A percentile compares a stretch with the other conserved stretches of the same genome.
phyloP scores from a whole-genome alignment of 352 stramenopile genomes.

The Phytophthora tentaculata region DNA sequence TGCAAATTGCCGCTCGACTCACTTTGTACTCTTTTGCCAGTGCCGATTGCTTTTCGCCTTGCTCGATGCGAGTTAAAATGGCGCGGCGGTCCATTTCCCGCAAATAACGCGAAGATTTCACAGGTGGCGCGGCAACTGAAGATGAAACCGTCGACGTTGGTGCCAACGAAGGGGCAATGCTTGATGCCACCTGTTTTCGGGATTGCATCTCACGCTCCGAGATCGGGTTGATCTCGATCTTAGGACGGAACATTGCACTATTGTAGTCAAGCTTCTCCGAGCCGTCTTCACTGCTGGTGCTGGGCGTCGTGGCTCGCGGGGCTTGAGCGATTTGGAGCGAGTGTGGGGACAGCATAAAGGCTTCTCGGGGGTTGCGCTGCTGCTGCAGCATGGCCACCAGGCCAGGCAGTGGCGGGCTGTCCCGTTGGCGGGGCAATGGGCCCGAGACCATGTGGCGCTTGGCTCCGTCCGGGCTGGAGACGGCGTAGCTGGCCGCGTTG shows the following conservation, averaged over 20 bases:
- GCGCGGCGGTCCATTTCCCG: slow-evolving; percentile 65
- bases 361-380: slow-evolving; percentile 14
- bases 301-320: slow-evolving; percentile 8
- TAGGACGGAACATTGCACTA: background rate
- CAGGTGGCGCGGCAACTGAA: background rate
- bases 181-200: slow-evolving; percentile 4
- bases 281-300: slow-evolving; percentile 21
- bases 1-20: slow-evolving; percentile 67
- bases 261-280: background rate
- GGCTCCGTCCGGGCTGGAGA: slow-evolving; percentile 16
- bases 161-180: slow-evolving; percentile 3
- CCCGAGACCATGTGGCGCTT: slow-evolving; percentile 23
- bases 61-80: slow-evolving; percentile 57
- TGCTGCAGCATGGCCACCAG: slow-evolving; percentile 35
- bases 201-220: slow-evolving; percentile 1
- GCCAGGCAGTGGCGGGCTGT: slow-evolving; percentile 28
- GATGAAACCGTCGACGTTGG: background rate
- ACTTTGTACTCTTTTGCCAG: slow-evolving; percentile 74
- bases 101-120: slow-evolving; percentile 63
- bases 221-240: background rate
- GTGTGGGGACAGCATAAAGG: slow-evolving; percentile 15
- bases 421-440: slow-evolving; percentile 6
- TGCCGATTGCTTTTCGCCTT: slow-evolving; percentile 66
- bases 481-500: slow-evolving; percentile 15
- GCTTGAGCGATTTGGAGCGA: background rate